Percentiles rank a stretch among this genome's conserved stretches.
Evolutionary conservation across 129 eudicot species (phyloP).

Genomic region (Kitagawia praeruptora): DNA sequence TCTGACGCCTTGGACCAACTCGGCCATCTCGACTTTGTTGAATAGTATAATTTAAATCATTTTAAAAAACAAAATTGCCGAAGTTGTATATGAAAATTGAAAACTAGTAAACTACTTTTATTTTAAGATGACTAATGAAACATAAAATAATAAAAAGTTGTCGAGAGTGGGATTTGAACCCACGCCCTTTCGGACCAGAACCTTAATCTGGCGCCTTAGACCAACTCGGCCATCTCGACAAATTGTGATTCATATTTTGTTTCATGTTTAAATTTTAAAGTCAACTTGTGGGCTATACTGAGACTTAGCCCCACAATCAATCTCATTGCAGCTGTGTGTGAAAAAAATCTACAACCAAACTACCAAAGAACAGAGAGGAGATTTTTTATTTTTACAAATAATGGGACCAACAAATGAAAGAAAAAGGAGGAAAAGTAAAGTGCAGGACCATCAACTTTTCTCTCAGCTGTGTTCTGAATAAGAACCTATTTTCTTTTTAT

Average conservation of each 20-base stretch:
- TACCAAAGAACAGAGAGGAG: too few species aligned
- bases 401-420: too few species aligned
- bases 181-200: slow-evolving; percentile 82
- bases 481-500: neutral
- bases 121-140: too few species aligned
- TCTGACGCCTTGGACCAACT: slow-evolving; percentile 99
- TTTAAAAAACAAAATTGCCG: too few species aligned
- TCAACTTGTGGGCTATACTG: too few species aligned
- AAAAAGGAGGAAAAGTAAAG: neutral
- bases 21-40: slow-evolving; percentile 17
- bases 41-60: too few species aligned
- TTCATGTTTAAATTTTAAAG: too few species aligned
- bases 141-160: slow-evolving; percentile 12
- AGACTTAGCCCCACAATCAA: neutral
- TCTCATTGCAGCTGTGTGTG: neutral
- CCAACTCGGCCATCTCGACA: slow-evolving; percentile 70
- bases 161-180: slow-evolving; percentile 80
- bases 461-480: neutral
- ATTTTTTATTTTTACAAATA: too few species aligned
- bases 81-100: too few species aligned
- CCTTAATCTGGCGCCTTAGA: slow-evolving; percentile 90
- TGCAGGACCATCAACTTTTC: neutral
- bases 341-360: too few species aligned
- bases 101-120: too few species aligned
- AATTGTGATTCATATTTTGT: too few species aligned